Percentiles rank a stretch among this genome's conserved stretches.
These are phyloP conservation scores for Coelastrella sp. DNA, from an alignment of 139 green algal genomes.

Conservation along the genomic window DNA sequence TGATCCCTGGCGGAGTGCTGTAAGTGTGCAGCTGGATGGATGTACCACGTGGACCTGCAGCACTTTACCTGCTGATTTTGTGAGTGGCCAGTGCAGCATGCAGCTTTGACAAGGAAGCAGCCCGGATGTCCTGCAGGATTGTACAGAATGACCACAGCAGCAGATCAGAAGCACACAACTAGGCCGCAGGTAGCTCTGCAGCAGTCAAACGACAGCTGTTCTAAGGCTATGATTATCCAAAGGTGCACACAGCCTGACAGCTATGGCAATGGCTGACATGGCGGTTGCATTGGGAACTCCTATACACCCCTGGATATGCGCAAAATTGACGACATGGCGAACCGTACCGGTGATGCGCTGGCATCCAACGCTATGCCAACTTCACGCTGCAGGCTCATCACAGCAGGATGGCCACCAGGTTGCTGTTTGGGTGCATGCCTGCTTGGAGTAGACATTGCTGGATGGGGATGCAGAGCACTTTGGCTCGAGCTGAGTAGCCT, in stretches of 20 bases:
- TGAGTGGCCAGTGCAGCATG: constrained; percentile 21
- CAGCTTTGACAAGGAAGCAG: constrained; percentile 22
- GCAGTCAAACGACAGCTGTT: too few species aligned
- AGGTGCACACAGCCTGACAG: too few species aligned
- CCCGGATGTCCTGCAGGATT: neutral
- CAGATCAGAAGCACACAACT: neutral
- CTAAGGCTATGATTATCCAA: too few species aligned
- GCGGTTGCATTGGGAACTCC: too few species aligned
- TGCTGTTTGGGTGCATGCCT: neutral
- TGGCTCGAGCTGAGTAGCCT: neutral
- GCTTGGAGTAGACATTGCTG: too few species aligned
- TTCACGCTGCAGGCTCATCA: constrained; percentile 38
- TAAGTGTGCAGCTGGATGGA: too few species aligned
- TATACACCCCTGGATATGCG: too few species aligned
- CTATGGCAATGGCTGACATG: too few species aligned
- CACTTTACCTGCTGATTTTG: constrained; percentile 32
- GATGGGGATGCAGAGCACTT: neutral
- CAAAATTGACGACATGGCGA: too few species aligned
- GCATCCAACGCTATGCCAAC: constrained; percentile 10
- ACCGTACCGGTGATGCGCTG: neutral
- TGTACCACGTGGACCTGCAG: too few species aligned
- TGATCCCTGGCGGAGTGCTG: too few species aligned
- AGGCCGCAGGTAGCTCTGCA: too few species aligned
- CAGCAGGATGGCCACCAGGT: neutral
- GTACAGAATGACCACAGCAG: neutral